These are phyloP conservation scores for Barnettozyma populi DNA, from an alignment of 805 yeast species.

Conservation along the genomic window DNA sequence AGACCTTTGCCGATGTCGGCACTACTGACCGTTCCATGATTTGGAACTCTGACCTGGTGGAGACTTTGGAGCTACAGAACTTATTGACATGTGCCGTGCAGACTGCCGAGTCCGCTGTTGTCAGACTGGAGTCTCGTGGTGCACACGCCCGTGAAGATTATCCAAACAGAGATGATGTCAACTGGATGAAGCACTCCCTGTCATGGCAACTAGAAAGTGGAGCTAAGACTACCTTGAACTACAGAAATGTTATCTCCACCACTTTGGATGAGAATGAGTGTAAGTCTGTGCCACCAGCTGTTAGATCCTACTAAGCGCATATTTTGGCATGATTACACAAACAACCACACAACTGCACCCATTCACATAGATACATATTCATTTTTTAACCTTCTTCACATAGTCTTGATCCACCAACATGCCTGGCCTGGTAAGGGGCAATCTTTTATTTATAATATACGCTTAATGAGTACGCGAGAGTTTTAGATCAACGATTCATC, in stretches of 20 bases:
- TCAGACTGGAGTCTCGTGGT: slow-evolving; percentile 96
- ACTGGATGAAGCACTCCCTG: slow-evolving; percentile 97
- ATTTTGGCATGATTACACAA: background rate
- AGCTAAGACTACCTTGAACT: slow-evolving; percentile 65
- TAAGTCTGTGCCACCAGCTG: slow-evolving; percentile 94
- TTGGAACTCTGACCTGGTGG: slow-evolving; percentile 97
- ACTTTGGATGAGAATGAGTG: slow-evolving; percentile 92
- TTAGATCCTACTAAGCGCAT: slow-evolving; percentile 75
- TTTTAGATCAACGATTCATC: background rate
- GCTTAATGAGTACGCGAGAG: background rate
- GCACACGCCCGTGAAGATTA: slow-evolving; percentile 98
- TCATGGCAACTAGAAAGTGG: slow-evolving; percentile 82
- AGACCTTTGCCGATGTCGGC: slow-evolving; percentile 66
- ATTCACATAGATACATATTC: slow-evolving; percentile 2
- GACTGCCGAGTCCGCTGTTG: slow-evolving; percentile 91
- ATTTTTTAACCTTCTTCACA: background rate
- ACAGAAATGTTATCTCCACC: slow-evolving; percentile 77
- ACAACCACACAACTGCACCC: background rate
- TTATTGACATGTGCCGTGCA: slow-evolving; percentile 95
- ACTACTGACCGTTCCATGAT: slow-evolving; percentile 96
- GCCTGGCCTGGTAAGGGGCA: slow-evolving; percentile 1
- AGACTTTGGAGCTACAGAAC: slow-evolving; percentile 93
- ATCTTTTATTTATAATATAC: slow-evolving; percentile 1
- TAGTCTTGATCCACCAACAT: background rate
- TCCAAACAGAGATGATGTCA: slow-evolving; percentile 90